Conservation (phyloP, 1,139 yeast species). For the Debaryomycetaceae sp. region DNA sequence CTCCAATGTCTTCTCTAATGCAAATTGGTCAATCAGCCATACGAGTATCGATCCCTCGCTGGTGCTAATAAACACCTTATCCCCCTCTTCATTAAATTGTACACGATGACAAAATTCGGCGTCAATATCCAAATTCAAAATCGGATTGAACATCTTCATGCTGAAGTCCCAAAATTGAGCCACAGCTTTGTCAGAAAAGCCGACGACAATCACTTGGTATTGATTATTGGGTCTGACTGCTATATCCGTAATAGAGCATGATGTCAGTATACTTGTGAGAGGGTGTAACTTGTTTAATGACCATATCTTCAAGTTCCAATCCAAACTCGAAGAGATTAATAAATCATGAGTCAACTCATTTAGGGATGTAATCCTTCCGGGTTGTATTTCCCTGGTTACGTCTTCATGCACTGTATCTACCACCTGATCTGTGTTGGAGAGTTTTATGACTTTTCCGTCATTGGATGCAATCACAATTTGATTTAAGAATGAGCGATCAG, state of each 20-base stretch:
- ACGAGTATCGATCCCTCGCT: slow-evolving; percentile 21
- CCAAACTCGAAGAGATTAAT: slow-evolving; percentile 23
- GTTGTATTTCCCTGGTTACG: background rate
- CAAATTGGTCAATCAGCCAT: slow-evolving; percentile 17
- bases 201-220: slow-evolving; percentile 48
- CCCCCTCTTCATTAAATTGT: slow-evolving; percentile 20
- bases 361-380: slow-evolving; percentile 4
- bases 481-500: slow-evolving; percentile 17
- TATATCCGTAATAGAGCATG: slow-evolving; percentile 40
- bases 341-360: slow-evolving; percentile 7
- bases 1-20: slow-evolving; percentile 7
- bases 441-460: slow-evolving; percentile 44
- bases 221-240: slow-evolving; percentile 39
- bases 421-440: slow-evolving; percentile 27
- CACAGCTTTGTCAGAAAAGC: slow-evolving; percentile 30
- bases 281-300: slow-evolving; percentile 10
- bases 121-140: slow-evolving; percentile 19
- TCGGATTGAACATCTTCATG: slow-evolving; percentile 35
- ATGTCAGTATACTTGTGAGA: slow-evolving; percentile 25
- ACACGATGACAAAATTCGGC: slow-evolving; percentile 14
- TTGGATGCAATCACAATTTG: slow-evolving; percentile 43
- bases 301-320: slow-evolving; percentile 33
- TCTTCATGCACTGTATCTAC: slow-evolving; percentile 21
- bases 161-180: slow-evolving; percentile 58
- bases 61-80: slow-evolving; percentile 21